Evolutionary conservation across 441 rosid species (phyloP).

Genomic region (Erysimum pusillum): DNA sequence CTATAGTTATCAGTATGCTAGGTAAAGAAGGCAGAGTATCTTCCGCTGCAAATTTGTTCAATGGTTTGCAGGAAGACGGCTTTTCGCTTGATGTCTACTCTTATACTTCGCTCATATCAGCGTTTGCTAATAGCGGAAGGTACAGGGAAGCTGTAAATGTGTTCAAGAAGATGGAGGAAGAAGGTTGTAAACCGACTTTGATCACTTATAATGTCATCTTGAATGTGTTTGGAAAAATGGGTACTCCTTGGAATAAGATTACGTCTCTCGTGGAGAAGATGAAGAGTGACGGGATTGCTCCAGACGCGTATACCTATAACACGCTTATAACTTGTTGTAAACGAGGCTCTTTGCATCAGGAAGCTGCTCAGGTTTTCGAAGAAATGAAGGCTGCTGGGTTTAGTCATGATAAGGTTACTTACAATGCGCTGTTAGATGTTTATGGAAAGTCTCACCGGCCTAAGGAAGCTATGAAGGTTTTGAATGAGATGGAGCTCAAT

Average conservation of each 20-base stretch:
- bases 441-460: slow-evolving; percentile 90
- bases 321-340: slow-evolving; percentile 87
- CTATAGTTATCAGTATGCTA: slow-evolving; percentile 69
- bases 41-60: slow-evolving; percentile 66
- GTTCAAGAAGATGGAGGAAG: slow-evolving; percentile 86
- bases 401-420: slow-evolving; percentile 82
- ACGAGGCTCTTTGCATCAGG: slow-evolving; percentile 81
- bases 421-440: slow-evolving; percentile 80
- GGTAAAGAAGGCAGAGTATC: slow-evolving; percentile 73
- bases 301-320: slow-evolving; percentile 82
- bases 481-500: slow-evolving; percentile 78
- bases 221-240: slow-evolving; percentile 93
- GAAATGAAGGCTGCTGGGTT: slow-evolving; percentile 83
- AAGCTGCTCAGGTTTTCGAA: slow-evolving; percentile 74
- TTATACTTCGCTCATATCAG: slow-evolving; percentile 81
- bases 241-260: slow-evolving; percentile 91
- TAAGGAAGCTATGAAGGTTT: slow-evolving; percentile 80
- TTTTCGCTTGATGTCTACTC: slow-evolving; percentile 77
- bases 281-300: slow-evolving; percentile 67
- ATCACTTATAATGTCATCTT: slow-evolving; percentile 85
- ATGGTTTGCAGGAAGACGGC: slow-evolving; percentile 61
- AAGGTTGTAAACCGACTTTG: slow-evolving; percentile 79
- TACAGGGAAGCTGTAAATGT: slow-evolving; percentile 80
- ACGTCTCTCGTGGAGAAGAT: slow-evolving; percentile 67
- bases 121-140: slow-evolving; percentile 73